Base-by-base conservation (phyloP, 2,329 filamentous ascomycete genomes). In the Geosmithia putterillii region DNA sequence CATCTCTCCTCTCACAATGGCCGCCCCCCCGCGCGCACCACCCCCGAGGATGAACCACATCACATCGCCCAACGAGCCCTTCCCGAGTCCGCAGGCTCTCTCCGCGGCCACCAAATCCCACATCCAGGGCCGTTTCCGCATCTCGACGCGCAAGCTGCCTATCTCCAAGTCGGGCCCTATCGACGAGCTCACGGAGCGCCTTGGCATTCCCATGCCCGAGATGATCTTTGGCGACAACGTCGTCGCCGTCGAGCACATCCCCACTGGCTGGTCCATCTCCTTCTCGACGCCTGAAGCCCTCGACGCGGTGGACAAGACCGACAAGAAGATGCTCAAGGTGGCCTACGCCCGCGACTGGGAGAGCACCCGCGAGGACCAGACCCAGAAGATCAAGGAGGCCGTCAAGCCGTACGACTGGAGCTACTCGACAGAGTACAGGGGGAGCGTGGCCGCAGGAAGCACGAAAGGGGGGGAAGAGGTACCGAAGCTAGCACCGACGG, bases 191-290 rank as follows among this genome's bases (percentile, higher is more conserved):
- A 81, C 81, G 36, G 71, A 73, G 45, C 78, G 76, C 48, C 73
- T 98, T 43, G 81, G 81, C 23, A 95, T 98, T 57, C 80, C 90
- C 17, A 79, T 90, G 36, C 92, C 92, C 8, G 92, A 98, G 67
- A 98, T 98, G 92, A 98, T 98, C 51, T 98, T 98, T 58, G 92
- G 92, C 48, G 89, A 98, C 69, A 98, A 98, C 62, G 69, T 83
- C 45, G 81, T 94, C 36, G 67, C 76, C 7, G 73, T 98, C 47
- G 70, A 79, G 43, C 87, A 96, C 65, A 48, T 66, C n/a, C 71
- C 74, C 18, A 79, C 74, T n/a, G 77, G 79, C 38, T 98, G 88
- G 87, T 69, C 70, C 38, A 70, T 96, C 48, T 66, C 73, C 43
- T 98, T 96, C 70, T 83, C 83, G 58, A 84, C 92, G 19, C 84